phyloP scores from a whole-genome alignment of 2,329 filamentous ascomycete species.

The Hawksworthiomyces lignivorus region DNA sequence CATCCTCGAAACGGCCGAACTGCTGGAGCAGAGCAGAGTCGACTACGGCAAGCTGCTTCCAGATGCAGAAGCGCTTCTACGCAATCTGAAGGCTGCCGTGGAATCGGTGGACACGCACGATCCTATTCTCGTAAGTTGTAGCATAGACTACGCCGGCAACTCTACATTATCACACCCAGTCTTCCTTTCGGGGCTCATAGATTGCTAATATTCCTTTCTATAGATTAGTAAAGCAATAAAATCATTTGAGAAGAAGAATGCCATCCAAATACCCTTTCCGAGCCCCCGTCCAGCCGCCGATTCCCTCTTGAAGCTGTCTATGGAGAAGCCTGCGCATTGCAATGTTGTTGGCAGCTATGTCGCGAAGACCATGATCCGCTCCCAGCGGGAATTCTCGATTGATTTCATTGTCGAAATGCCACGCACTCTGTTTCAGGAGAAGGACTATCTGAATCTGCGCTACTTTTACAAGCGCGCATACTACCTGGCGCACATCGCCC shows the following conservation, averaged over 20 bases:
- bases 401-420: constrained; percentile 90
- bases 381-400: constrained; percentile 50
- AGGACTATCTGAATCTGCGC: constrained; percentile 86
- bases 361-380: constrained; percentile 63
- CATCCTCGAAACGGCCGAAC: constrained; percentile 51
- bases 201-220: background rate
- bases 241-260: constrained; percentile 58
- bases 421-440: constrained; percentile 71
- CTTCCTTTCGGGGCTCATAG: background rate
- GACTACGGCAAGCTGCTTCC: constrained; percentile 43
- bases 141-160: no score
- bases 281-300: constrained; percentile 69
- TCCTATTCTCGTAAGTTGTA: constrained; percentile 38
- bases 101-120: constrained; percentile 44
- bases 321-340: constrained; percentile 65
- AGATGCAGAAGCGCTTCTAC: constrained; percentile 41
- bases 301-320: constrained; percentile 74
- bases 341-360: constrained; percentile 88
- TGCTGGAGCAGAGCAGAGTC: constrained; percentile 46
- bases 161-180: no score
- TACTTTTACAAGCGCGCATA: constrained; percentile 95
- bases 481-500: constrained; percentile 76
- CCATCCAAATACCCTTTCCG: constrained; percentile 74
- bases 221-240: constrained; percentile 62
- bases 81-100: constrained; percentile 44